Percentiles rank a stretch among this genome's conserved stretches.
Evolutionary conservation across 176 grass and related monocot genomes (phyloP).

Genomic region (Eleusine coracana): DNA sequence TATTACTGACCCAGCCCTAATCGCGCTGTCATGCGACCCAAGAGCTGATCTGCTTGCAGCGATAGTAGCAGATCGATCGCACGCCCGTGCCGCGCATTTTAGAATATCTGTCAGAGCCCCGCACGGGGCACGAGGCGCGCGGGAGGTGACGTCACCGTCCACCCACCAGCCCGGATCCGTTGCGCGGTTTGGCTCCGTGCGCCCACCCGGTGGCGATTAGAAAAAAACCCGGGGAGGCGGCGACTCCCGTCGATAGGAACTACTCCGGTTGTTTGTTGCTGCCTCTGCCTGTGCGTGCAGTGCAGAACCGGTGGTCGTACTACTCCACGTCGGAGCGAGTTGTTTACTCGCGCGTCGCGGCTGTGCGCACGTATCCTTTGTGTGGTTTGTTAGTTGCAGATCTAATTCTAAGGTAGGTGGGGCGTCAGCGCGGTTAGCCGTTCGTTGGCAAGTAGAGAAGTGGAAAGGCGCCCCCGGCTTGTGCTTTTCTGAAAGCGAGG

Average conservation of each 20-base stretch:
- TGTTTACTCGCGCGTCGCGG: not conserved
- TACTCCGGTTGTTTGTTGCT: not conserved
- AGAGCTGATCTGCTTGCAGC: not conserved
- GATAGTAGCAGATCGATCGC: conserved; percentile 6
- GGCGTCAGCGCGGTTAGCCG: not conserved
- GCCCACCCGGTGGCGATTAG: not conserved
- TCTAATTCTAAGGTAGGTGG: not conserved
- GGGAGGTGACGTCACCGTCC: not conserved
- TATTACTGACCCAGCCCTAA: conserved; percentile 3
- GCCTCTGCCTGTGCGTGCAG: not conserved
- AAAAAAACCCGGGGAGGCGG: not conserved
- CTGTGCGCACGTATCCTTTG: not conserved
- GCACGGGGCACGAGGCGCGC: conserved; percentile 39
- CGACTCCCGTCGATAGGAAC: not conserved
- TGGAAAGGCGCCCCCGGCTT: not conserved
- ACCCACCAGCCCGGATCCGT: not conserved
- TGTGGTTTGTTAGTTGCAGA: not conserved
- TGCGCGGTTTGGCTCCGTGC: not conserved
- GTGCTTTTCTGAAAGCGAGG: conserved; percentile 7
- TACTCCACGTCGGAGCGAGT: not conserved
- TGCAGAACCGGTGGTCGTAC: not conserved
- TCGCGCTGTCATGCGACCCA: conserved; percentile 34
- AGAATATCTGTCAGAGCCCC: conserved; percentile 34
- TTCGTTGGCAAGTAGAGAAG: not conserved
- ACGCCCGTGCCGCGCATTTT: not conserved